Conservation (phyloP, 257 asterid genomes). For the Lavandula angustifolia region DNA sequence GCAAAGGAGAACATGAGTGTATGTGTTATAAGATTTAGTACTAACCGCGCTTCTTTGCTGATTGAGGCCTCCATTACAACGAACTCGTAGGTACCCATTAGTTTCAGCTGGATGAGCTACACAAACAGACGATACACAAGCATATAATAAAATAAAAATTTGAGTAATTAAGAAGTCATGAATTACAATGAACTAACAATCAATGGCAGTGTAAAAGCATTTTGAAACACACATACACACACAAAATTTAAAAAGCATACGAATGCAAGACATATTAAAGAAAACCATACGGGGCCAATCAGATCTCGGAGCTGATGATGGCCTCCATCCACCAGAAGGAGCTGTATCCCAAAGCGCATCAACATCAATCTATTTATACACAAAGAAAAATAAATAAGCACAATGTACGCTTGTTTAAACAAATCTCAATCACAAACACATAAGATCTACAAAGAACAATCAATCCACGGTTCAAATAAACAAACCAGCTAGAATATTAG, state of each 20-base stretch:
- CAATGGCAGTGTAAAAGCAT: background rate
- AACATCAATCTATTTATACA: slow-evolving; percentile 59
- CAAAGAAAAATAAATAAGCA: slow-evolving; percentile 27
- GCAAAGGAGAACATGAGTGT: slow-evolving; percentile 1
- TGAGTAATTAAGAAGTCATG: slow-evolving; percentile 11
- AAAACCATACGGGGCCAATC: slow-evolving; percentile 83
- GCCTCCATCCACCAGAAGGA: slow-evolving; percentile 88
- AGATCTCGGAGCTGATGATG: slow-evolving; percentile 94
- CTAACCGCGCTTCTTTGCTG: slow-evolving; percentile 97
- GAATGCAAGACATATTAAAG: slow-evolving; percentile 2
- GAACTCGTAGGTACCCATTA: slow-evolving; percentile 94
- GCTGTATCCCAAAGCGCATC: slow-evolving; percentile 83
- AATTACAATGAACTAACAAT: too few species aligned
- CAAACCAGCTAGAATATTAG: slow-evolving; percentile 18
- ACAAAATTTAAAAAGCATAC: background rate
- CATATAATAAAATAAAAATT: slow-evolving; percentile 10
- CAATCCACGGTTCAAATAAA: background rate
- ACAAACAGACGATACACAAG: slow-evolving; percentile 27
- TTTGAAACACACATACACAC: background rate
- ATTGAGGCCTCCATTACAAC: slow-evolving; percentile 98
- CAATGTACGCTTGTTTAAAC: background rate
- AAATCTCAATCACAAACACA: slow-evolving; percentile 1
- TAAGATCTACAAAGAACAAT: slow-evolving; percentile 23
- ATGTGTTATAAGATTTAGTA: slow-evolving; percentile 20
- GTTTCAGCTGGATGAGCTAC: slow-evolving; percentile 82